These are phyloP conservation scores for Scheffersomyces lignicola DNA, from an alignment of 1,139 yeast genomes.

Conservation along the genomic window DNA sequence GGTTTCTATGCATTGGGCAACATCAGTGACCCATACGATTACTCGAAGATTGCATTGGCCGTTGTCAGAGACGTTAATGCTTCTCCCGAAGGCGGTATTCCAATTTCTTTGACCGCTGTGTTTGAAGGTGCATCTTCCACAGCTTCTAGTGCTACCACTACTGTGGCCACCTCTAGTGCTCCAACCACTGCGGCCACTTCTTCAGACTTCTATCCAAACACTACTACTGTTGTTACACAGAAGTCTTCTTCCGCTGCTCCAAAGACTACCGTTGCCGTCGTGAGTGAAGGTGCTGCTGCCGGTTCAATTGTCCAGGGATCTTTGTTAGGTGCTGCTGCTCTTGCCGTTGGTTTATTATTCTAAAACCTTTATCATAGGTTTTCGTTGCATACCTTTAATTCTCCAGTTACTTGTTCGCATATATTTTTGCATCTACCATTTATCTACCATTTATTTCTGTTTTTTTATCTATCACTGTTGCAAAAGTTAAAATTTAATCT, in stretches of 20 bases:
- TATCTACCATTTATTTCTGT: slow-evolving; percentile 2
- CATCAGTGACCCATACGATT: slow-evolving; percentile 43
- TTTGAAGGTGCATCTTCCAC: slow-evolving; percentile 1
- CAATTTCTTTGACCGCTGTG: slow-evolving; percentile 19
- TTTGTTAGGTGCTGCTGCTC: slow-evolving; percentile 2
- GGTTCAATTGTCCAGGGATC: slow-evolving; percentile 16
- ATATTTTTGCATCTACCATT: slow-evolving; percentile 1
- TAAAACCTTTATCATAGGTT: slow-evolving; percentile 6
- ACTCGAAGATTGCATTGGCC: slow-evolving; percentile 28
- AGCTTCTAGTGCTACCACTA: slow-evolving; percentile 1
- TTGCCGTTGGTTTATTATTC: slow-evolving; percentile 7
- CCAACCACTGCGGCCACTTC: slow-evolving; percentile 18
- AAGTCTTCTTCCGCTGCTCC: neutral
- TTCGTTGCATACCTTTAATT: too few species aligned
- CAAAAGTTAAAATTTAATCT: neutral
- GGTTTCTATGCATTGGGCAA: slow-evolving; percentile 43
- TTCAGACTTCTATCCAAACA: slow-evolving; percentile 15
- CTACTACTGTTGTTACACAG: neutral
- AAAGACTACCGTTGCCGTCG: slow-evolving; percentile 1
- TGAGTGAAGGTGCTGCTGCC: slow-evolving; percentile 20
- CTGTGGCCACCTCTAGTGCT: slow-evolving; percentile 14
- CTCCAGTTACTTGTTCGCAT: too few species aligned
- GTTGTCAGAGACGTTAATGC: slow-evolving; percentile 16
- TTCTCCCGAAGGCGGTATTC: slow-evolving; percentile 20
- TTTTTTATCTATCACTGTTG: neutral